Percentiles rank a stretch among this genome's conserved stretches.
Evolutionary conservation across 2,329 filamentous ascomycete genomes (phyloP).

Genomic region (Pestalotiopsis sp.): DNA sequence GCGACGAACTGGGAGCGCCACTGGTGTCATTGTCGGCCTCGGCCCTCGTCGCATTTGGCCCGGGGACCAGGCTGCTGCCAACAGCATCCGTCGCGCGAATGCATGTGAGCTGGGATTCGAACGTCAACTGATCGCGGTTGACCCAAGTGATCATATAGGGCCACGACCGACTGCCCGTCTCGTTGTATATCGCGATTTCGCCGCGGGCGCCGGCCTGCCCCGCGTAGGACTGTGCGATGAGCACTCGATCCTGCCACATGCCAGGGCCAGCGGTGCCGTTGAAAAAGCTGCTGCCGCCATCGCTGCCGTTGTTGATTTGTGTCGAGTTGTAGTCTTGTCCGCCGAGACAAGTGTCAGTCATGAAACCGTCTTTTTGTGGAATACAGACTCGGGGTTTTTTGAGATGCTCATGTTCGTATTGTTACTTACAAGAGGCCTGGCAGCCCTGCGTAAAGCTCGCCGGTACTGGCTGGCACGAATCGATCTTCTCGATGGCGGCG

Average conservation of each 20-base stretch:
- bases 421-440: background rate
- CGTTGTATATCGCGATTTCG: background rate
- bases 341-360: background rate
- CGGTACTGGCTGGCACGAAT: background rate
- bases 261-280: background rate
- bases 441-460: background rate
- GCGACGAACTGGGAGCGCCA: background rate
- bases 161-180: background rate
- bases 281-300: no score
- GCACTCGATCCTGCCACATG: background rate
- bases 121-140: background rate
- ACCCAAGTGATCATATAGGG: background rate
- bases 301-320: background rate
- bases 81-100: background rate
- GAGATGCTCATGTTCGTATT: no score
- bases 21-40: background rate
- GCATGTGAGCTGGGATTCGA: background rate
- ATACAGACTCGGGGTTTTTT: no score
- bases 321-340: background rate
- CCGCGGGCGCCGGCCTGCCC: background rate
- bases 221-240: background rate
- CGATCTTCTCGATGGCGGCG: background rate
- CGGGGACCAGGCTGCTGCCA: background rate
- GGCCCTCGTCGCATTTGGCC: background rate
- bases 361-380: no score